Evolutionary conservation across 2,329 filamentous ascomycete genomes (phyloP).

Genomic region (Coniochaeta sp.): DNA sequence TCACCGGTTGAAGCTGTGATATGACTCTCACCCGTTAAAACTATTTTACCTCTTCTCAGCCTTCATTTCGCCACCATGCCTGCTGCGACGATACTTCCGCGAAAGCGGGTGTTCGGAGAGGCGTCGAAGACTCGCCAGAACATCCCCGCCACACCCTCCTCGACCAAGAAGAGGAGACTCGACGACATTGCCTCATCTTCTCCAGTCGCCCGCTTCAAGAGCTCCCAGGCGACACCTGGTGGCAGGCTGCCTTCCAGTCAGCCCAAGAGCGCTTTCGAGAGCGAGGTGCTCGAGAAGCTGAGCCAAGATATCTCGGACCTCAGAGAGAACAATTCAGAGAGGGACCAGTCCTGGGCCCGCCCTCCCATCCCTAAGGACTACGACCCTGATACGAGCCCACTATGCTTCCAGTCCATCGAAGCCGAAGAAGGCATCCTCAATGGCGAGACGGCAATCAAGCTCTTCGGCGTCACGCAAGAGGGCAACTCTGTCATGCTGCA

Average conservation of each 20-base stretch:
- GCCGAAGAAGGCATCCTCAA: slow-evolving; percentile 80
- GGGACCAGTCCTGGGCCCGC: slow-evolving; percentile 84
- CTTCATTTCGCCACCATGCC: slow-evolving; percentile 31
- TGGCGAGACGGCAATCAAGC: slow-evolving; percentile 71
- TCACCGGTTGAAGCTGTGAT: background rate
- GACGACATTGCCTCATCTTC: slow-evolving; percentile 50
- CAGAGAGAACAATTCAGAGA: slow-evolving; percentile 83
- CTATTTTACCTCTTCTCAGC: background rate
- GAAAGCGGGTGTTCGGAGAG: slow-evolving; percentile 69
- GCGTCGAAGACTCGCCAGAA: slow-evolving; percentile 58
- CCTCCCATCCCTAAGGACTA: slow-evolving; percentile 41
- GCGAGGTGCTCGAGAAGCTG: slow-evolving; percentile 90
- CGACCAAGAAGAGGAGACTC: slow-evolving; percentile 78
- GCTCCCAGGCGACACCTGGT: slow-evolving; percentile 39
- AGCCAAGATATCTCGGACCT: slow-evolving; percentile 85
- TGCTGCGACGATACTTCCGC: slow-evolving; percentile 41
- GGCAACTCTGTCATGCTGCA: slow-evolving; percentile 93
- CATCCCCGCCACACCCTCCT: slow-evolving; percentile 45
- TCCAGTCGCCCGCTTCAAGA: slow-evolving; percentile 50
- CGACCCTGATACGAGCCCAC: slow-evolving; percentile 51
- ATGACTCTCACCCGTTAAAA: background rate
- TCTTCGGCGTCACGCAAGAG: slow-evolving; percentile 80
- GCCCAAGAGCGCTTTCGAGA: slow-evolving; percentile 86
- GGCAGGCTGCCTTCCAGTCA: slow-evolving; percentile 62
- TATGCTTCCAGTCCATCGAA: slow-evolving; percentile 96